Conservation (phyloP, 371 early-diverging fungal genomes). For the Actinomucor elegans region DNA sequence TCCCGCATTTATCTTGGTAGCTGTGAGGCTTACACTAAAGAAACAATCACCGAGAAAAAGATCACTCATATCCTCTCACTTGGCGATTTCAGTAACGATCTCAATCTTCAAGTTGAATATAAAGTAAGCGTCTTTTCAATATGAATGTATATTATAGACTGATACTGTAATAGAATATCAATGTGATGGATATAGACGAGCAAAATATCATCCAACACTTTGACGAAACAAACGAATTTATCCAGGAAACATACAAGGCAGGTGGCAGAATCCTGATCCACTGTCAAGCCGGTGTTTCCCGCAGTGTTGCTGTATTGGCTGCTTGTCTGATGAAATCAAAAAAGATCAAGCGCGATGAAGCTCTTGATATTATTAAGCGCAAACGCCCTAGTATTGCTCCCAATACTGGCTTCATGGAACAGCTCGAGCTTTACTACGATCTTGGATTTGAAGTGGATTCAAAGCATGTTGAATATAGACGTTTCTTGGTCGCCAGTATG, state of each 20-base stretch:
- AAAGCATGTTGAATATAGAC: slow-evolving; percentile 65
- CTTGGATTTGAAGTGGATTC: slow-evolving; percentile 60
- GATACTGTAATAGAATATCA: slow-evolving; percentile 39
- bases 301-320: slow-evolving; percentile 31
- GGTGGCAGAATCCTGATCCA: slow-evolving; percentile 68
- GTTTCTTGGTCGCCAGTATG: slow-evolving; percentile 63
- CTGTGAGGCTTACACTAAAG: slow-evolving; percentile 26
- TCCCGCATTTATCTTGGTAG: slow-evolving; percentile 49
- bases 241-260: slow-evolving; percentile 43
- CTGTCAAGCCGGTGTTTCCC: slow-evolving; percentile 56
- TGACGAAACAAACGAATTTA: slow-evolving; percentile 62
- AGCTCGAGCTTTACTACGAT: slow-evolving; percentile 38
- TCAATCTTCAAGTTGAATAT: slow-evolving; percentile 29
- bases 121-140: slow-evolving; percentile 22
- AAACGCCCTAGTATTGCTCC: slow-evolving; percentile 51
- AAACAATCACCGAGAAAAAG: slow-evolving; percentile 37
- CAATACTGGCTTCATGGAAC: slow-evolving; percentile 43
- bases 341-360: slow-evolving; percentile 44
- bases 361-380: slow-evolving; percentile 48
- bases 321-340: slow-evolving; percentile 73
- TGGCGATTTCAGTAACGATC: slow-evolving; percentile 35
- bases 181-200: slow-evolving; percentile 62
- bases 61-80: slow-evolving; percentile 66
- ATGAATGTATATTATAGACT: not conserved
- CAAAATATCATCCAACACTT: slow-evolving; percentile 75